Evolutionary conservation across 108 stramenopile species (phyloP).

Genomic region (Schizochytrium sp.): DNA sequence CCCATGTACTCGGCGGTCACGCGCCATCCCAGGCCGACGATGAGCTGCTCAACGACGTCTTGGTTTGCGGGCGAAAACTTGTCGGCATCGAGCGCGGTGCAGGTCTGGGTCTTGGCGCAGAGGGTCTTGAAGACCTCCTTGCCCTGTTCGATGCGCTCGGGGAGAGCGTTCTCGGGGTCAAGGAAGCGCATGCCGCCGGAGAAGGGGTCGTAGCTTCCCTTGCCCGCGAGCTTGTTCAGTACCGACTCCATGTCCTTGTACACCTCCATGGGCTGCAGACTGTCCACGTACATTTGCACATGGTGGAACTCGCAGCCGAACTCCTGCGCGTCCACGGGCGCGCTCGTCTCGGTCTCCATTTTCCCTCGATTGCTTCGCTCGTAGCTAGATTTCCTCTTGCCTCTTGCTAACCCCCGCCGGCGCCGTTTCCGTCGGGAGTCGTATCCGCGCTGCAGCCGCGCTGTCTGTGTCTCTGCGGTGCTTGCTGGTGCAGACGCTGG

Average conservation of each 20-base stretch:
- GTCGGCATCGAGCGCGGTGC: background rate
- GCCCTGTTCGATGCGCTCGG: background rate
- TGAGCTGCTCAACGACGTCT: constrained; percentile 65
- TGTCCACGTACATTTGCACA: constrained; percentile 12
- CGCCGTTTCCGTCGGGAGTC: too few relatives aligned
- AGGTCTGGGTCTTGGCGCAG: background rate
- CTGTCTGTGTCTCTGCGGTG: too few relatives aligned
- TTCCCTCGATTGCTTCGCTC: background rate
- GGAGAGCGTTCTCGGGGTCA: background rate
- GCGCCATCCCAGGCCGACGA: constrained; percentile 69
- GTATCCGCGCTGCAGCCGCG: too few relatives aligned
- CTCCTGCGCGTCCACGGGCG: background rate
- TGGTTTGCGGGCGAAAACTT: constrained; percentile 23
- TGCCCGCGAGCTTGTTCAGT: background rate
- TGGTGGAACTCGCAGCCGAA: constrained; percentile 9
- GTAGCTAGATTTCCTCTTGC: background rate
- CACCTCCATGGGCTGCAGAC: background rate
- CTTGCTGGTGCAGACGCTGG: too few relatives aligned
- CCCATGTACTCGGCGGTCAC: constrained; percentile 46
- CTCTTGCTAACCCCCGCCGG: background rate
- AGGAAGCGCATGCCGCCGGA: background rate
- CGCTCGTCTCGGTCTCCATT: background rate
- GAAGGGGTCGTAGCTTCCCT: background rate
- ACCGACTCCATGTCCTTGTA: background rate
- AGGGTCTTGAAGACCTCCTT: background rate